Base-by-base conservation (phyloP, 805 yeast species). In the Yueomyces sp. region DNA sequence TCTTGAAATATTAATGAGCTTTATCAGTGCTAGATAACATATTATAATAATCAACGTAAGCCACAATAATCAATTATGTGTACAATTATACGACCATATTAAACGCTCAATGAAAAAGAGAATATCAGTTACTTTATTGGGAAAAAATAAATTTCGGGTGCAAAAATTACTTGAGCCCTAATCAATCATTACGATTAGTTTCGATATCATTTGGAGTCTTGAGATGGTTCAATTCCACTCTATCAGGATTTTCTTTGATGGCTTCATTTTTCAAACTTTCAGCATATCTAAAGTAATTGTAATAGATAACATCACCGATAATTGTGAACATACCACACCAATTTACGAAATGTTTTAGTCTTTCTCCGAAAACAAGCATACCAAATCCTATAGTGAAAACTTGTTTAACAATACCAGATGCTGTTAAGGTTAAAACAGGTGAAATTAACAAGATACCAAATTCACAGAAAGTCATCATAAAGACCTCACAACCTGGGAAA, bases 321-420 rank as follows among this genome's bases (percentile, higher is more conserved):
- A 96, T 86, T 5, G 87, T 64, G 0, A 72, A 49, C 54, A 92
- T 70, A 0, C 98, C 98, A 7, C 81, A 43, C 39, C 76, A 64
- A 62, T 90, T 92, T 44, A 84, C 60, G 19, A 72, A 54, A 5
- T 82, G 75, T 27, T 52, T 52, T 42, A 92, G 66, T 38, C 62
- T 61, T 60, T 92, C 98, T 36, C 81, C 81, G 59, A 86, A 85
- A 2, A 88, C 68, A 3, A 85, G 47, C 33, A 73, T 65, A 45
- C 90, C 77, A 2, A 81, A 70, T 30, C 73, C 52, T 36, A 92
- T 86, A 0, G 98, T 92, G 40, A 88, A 66, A 12, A 92, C 68
- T 59, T 92, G 97, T 58, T 92, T 92, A 59, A 88, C 84, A 26
- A 92, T 84, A 1, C 98, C 98, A 0, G 94, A 94, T 37, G 92